Evolutionary conservation across 1,284 basidiomycete genomes (phyloP), one percentile per base, ranked within the genome.

Genomic region (Pseudozyma sp.): DNA sequence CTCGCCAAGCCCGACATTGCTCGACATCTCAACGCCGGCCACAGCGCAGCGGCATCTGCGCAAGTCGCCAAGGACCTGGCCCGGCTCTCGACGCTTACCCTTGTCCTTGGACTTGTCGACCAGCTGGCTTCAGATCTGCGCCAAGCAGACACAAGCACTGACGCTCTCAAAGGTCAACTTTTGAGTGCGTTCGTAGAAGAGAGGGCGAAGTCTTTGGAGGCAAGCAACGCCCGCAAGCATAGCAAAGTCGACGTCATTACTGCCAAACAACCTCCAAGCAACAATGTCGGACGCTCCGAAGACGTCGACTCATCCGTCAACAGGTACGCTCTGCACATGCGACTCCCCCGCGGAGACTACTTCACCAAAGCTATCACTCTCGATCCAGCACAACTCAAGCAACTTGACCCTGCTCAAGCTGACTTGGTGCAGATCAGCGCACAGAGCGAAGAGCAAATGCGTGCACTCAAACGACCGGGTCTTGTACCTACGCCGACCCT

Each of bases 311-410:
- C 53, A 5, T 31, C 63, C 3, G 31, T 59, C 7, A 67, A 37
- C 52, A 61, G 68, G 39, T 80, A 75, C 47, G 80, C 81, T 11
- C 58, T 83, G 60, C 81, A 83, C 48, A 83, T 82, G 79, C 75
- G 65, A 11, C 68, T 83, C 17, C 78, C 81, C 5, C 55, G 62
- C 14, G 78, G 81, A 30, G 81, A 83, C 56, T 83, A 80, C 51
- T 83, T 81, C 57, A 77, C 81, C 35, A 79, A 75, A 45, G 79
- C 81, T n/a, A 64, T 74, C 39, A 24, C 56, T 4, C 67, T 81
- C 10, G 51, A 54, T 24, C 53, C 52, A 6, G 44, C 34, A 1
- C 50, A 72, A 43, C 59, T 69, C 24, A 40, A 19, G 5, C 24
- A 65, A n/a, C 44, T 82, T 13, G 68, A 79, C 33, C 48, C 79